Evolutionary conservation across 495 filamentous ascomycete genomes (phyloP).

Genomic region (Penicillium bovifimosum): DNA sequence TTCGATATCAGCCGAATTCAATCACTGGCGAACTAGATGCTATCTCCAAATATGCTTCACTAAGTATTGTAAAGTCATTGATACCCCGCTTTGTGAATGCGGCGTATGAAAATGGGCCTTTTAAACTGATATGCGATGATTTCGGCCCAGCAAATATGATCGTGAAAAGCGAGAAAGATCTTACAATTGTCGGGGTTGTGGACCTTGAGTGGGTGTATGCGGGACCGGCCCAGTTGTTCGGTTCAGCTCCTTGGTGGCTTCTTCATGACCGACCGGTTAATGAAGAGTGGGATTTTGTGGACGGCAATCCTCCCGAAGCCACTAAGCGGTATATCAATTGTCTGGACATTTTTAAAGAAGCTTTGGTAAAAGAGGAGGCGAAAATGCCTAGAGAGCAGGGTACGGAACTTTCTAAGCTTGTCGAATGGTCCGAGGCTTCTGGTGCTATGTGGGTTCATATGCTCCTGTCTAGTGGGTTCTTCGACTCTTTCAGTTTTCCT

Average conservation of each 20-base stretch:
- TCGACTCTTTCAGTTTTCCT: constrained; percentile 9
- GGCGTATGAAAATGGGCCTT: neutral
- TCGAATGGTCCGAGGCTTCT: neutral
- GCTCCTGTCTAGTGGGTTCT: constrained; percentile 19
- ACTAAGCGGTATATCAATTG: neutral
- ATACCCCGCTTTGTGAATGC: neutral
- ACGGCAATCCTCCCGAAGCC: neutral
- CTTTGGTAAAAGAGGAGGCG: neutral
- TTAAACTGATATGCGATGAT: neutral
- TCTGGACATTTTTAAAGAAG: neutral
- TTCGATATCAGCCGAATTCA: neutral
- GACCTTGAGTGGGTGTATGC: constrained; percentile 1
- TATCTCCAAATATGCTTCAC: neutral
- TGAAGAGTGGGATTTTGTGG: neutral
- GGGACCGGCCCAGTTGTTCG: neutral
- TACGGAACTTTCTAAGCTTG: neutral
- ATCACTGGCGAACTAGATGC: neutral
- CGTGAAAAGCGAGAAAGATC: neutral
- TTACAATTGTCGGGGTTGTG: neutral
- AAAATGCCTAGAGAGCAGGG: neutral
- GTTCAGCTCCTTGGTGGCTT: neutral
- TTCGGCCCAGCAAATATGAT: constrained; percentile 1
- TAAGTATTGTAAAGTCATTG: neutral
- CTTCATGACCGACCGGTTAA: neutral
- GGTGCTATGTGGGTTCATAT: constrained; percentile 22